Conservation (phyloP, 2,329 filamentous ascomycete species). For the Monilinia vaccinii-corymbosi region DNA sequence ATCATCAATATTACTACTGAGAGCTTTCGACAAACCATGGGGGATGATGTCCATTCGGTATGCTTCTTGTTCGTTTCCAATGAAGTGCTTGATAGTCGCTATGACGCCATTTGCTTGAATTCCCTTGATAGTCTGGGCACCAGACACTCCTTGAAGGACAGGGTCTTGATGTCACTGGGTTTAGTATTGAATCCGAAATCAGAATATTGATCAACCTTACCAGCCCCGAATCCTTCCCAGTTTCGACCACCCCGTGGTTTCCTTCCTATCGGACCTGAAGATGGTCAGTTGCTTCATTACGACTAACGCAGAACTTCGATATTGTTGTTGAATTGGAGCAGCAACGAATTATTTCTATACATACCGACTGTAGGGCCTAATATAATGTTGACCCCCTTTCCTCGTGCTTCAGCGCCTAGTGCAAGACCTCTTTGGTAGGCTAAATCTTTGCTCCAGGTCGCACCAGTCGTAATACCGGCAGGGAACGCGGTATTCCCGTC, state of each 20-base stretch:
- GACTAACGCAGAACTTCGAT: background rate
- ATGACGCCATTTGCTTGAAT: constrained; percentile 49
- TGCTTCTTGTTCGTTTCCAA: constrained; percentile 38
- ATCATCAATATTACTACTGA: constrained; percentile 45
- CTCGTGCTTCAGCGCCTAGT: constrained; percentile 61
- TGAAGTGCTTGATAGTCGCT: constrained; percentile 47
- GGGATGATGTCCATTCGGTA: constrained; percentile 27
- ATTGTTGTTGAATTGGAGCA: background rate
- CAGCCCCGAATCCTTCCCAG: constrained; percentile 62
- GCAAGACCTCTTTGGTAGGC: constrained; percentile 60
- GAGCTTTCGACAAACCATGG: constrained; percentile 28
- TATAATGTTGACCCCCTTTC: constrained; percentile 64
- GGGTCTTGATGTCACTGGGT: constrained; percentile 41
- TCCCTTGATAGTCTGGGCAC: constrained; percentile 43
- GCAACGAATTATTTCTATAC: background rate
- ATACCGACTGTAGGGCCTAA: constrained; percentile 45
- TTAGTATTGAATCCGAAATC: background rate
- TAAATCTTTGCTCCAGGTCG: constrained; percentile 65
- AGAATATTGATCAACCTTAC: background rate
- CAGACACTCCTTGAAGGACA: constrained; percentile 47
- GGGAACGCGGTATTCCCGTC: constrained; percentile 72
- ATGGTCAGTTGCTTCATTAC: background rate
- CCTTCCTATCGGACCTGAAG: constrained; percentile 54
- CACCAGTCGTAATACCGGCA: constrained; percentile 66
- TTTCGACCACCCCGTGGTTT: constrained; percentile 65